Evolutionary conservation across 768 basidiomycete species (phyloP), one percentile per base, ranked within the genome.

Genomic region (Pholiota conissans): DNA sequence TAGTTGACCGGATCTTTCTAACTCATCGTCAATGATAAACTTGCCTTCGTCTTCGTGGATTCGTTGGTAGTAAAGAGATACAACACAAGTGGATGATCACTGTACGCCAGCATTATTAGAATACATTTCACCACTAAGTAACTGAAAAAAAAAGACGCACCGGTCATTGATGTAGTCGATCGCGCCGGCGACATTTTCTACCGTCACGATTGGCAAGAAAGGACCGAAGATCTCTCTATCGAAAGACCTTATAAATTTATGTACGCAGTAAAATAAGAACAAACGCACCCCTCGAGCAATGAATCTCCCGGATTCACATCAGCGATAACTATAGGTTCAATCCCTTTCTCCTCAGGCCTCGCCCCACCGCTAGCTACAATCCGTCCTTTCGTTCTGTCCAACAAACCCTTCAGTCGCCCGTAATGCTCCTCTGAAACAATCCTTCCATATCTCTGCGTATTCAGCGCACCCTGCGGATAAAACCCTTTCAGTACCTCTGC

Each of bases 211-310:
- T 0, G 89, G 84, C 6, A 91, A 64, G 22, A 91, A 67, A 0
- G 90, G 90, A 0, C 88, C 90, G 61, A 92, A 92, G 2, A 90
- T 67, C 67, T 91, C 90, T 59, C 89, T 90, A 24, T 22, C 61
- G 4, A 49, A 29, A n/a, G 18, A 46, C 22, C 28, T 9, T 20
- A 3, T 35, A 34, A 49, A 28, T 20, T 9, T 18, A 39, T 46
- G 27, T 28, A 13, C 1, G 53, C 13, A 28, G 22, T 45, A 35
- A 30, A 28, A 27, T 18, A 35, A 47, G 14, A 55, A 30, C 18
- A 2, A 67, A n/a, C 79, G 46, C 57, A 87, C 84, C 82, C 83
- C 61, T 84, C 79, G 69, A 92, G 72, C 28, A 91, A 67, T 0
- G 81, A 68, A 71, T 93, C 91, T 3, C 73, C 79, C 0, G 62